A percentile compares a stretch with the other conserved stretches of the same genome.
These are phyloP conservation scores for Calocybe gangraenosa DNA, from an alignment of 768 basidiomycete species.

Conservation along the genomic window DNA sequence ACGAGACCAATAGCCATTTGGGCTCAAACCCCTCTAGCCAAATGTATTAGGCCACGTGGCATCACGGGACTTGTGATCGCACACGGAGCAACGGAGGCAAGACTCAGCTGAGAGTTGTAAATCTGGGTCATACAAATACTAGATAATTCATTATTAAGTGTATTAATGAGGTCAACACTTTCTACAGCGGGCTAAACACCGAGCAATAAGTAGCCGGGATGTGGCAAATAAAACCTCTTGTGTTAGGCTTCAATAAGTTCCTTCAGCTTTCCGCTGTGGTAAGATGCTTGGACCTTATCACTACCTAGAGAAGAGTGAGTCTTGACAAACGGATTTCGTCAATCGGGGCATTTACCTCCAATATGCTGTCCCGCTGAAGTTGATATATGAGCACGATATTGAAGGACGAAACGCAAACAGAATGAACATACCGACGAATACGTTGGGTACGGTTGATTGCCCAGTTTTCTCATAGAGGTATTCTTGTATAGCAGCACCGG, in stretches of 20 bases:
- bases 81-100: neutral
- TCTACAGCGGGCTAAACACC: no score
- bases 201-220: no score
- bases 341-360: slow-evolving; percentile 38
- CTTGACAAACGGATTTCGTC: neutral
- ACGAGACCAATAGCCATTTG: no score
- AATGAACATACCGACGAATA: slow-evolving; percentile 64
- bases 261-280: slow-evolving; percentile 25
- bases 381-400: neutral
- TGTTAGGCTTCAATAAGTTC: slow-evolving; percentile 8
- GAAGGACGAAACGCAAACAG: neutral
- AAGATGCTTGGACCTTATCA: slow-evolving; percentile 30
- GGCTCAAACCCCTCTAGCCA: no score
- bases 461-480: slow-evolving; percentile 62
- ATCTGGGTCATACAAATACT: no score
- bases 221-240: no score
- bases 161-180: no score
- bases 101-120: no score
- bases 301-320: slow-evolving; percentile 26
- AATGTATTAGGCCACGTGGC: neutral
- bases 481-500: slow-evolving; percentile 56
- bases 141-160: neutral
- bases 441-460: slow-evolving; percentile 71
- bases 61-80: neutral
- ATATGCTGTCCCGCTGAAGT: slow-evolving; percentile 45